These are phyloP conservation scores for Podila epigama DNA, from an alignment of 192 early-diverging fungal species.

Conservation along the genomic window DNA sequence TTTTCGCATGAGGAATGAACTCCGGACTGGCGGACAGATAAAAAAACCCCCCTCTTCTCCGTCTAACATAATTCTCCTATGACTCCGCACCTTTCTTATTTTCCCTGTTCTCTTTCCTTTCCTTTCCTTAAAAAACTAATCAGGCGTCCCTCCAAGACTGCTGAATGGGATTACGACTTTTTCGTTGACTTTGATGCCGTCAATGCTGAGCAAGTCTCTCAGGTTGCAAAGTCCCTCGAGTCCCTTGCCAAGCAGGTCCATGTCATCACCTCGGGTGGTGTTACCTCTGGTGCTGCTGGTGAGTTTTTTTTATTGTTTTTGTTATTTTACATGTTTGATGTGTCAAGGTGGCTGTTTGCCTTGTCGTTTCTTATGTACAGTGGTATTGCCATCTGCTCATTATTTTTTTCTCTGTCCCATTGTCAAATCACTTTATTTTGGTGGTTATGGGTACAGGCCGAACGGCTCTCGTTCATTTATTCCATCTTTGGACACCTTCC, in stretches of 20 bases:
- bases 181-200: conserved; percentile 88
- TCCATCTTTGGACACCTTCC: background rate
- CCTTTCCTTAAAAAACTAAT: background rate
- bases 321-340: background rate
- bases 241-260: conserved; percentile 74
- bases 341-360: no score
- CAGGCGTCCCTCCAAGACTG: conserved; percentile 80
- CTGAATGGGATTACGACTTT: conserved; percentile 89
- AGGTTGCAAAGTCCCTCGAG: conserved; percentile 69
- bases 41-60: no score
- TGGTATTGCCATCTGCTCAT: no score
- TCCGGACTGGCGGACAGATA: no score
- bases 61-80: background rate
- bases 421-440: no score
- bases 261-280: conserved; percentile 58
- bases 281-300: conserved; percentile 49
- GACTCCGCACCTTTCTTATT: background rate
- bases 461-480: background rate
- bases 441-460: no score
- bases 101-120: no score
- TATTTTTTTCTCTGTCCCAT: no score
- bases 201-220: conserved; percentile 64
- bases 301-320: background rate
- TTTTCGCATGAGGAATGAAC: no score
- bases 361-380: no score